phyloP scores from a whole-genome alignment of 2,329 filamentous ascomycete genomes.

The Alternaria triticina region DNA sequence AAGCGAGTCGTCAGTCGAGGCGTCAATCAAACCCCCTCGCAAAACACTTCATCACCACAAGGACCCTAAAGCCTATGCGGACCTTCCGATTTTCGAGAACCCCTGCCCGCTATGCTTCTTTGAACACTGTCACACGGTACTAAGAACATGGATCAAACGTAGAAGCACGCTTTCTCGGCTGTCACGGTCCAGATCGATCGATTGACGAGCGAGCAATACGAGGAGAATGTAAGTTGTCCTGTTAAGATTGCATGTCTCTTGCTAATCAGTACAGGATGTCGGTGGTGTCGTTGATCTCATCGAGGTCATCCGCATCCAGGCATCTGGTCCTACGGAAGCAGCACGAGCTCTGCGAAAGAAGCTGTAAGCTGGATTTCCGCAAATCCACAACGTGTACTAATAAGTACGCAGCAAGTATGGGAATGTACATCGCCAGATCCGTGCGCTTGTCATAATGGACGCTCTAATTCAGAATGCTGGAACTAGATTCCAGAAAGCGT shows the following conservation, averaged over 20 bases:
- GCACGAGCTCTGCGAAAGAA: slow-evolving; percentile 95
- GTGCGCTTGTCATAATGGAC: slow-evolving; percentile 87
- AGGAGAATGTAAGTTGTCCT: slow-evolving; percentile 67
- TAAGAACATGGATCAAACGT: slow-evolving; percentile 31
- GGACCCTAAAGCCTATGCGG: slow-evolving; percentile 23
- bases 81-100: slow-evolving; percentile 37
- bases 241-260: neutral
- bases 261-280: slow-evolving; percentile 58
- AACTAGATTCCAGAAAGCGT: slow-evolving; percentile 81
- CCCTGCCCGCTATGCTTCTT: slow-evolving; percentile 38
- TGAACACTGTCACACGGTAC: slow-evolving; percentile 29
- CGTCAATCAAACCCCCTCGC: slow-evolving; percentile 9
- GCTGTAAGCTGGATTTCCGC: slow-evolving; percentile 61
- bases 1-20: neutral
- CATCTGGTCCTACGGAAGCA: slow-evolving; percentile 84
- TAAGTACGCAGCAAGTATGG: slow-evolving; percentile 78
- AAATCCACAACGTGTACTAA: slow-evolving; percentile 16
- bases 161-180: slow-evolving; percentile 82
- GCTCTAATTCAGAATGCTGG: slow-evolving; percentile 95
- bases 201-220: slow-evolving; percentile 85
- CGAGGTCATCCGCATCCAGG: slow-evolving; percentile 90
- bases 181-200: slow-evolving; percentile 92
- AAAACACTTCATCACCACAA: slow-evolving; percentile 36
- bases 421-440: slow-evolving; percentile 87
- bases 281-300: slow-evolving; percentile 92